Conservation (phyloP, 257 asterid genomes). For the Capsicum chinense region DNA sequence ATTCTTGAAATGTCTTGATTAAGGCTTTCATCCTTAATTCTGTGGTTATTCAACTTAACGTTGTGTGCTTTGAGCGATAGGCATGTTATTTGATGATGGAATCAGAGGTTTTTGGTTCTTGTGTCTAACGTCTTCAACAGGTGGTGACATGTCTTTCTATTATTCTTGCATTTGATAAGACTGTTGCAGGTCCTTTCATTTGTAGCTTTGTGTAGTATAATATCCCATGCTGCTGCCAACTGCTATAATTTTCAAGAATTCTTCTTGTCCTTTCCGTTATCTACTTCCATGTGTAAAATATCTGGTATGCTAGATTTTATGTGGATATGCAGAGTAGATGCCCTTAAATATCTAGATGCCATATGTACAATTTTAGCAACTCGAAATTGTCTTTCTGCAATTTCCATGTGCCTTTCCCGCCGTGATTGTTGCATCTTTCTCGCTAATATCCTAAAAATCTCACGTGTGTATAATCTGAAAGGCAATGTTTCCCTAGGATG, state of each 20-base stretch:
- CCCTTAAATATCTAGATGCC: conserved; percentile 4
- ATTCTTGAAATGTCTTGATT: neutral
- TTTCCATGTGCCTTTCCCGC: neutral
- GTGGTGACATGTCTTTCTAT: conserved; percentile 8
- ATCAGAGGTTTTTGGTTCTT: neutral
- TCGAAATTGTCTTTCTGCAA: neutral
- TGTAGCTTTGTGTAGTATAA: conserved; percentile 11
- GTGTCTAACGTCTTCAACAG: neutral
- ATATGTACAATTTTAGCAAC: conserved; percentile 16
- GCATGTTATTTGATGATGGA: neutral
- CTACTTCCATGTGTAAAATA: neutral
- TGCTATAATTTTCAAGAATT: neutral
- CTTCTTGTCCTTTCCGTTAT: neutral
- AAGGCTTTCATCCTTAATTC: neutral
- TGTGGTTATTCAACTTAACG: conserved; percentile 4
- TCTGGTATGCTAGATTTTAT: neutral
- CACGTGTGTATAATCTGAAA: neutral
- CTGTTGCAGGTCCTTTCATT: conserved; percentile 5
- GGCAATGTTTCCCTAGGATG: neutral
- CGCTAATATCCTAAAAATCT: neutral
- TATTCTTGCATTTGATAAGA: conserved; percentile 9
- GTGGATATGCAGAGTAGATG: conserved; percentile 4
- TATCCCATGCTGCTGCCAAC: neutral
- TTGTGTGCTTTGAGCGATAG: neutral
- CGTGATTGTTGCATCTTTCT: conserved; percentile 8